Evolutionary conservation across 2,329 filamentous ascomycete genomes (phyloP), one percentile per base, ranked within the genome.

Genomic region (Alternaria atra): DNA sequence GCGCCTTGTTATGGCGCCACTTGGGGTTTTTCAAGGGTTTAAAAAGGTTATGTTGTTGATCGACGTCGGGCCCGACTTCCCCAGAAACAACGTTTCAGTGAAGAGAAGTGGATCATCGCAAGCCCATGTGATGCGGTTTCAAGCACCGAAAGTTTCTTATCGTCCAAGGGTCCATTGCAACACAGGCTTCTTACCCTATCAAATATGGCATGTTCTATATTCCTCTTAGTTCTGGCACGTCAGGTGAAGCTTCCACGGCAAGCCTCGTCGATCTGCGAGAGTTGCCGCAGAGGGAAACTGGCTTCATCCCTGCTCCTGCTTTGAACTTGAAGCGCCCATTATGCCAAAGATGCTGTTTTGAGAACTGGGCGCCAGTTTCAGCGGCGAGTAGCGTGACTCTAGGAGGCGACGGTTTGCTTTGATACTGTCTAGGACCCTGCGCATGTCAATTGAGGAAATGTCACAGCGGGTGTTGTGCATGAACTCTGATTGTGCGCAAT

Each of bases 391-490:
- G 54, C 86, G 83, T 29, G 89, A 85, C 80, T 97, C 94, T 0
- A 91, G 84, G 42, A 96, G 82, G 56, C 93, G 84, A 75, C 87
- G 92, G 3, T 90, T 90, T 1, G 86, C 88, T 67, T 90, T 91
- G 67, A 97, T 84, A 75, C 92, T 94, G 74, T 96, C 91, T n/a
- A 97, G 80, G 6, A 92, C 87, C 92, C 91, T 92, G 67, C 48
- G 65, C 47, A 25, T 54, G 66, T 72, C 51, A 76, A 63, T 53
- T 25, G 32, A 35, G 52, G 44, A 27, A 15, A 29, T 5, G 42
- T 29, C 30, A 56, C 32, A 30, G 39, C 13, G 12, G 12, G 37
- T 51, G 37, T 34, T 32, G 48, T 60, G 46, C 23, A 39, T 65
- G 40, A 48, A 58, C 29, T 25, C 30, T 20, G 10, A 25, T 47